These are phyloP conservation scores for Trichophyton equinum DNA, from an alignment of 2,329 filamentous ascomycete species.

Conservation along the genomic window DNA sequence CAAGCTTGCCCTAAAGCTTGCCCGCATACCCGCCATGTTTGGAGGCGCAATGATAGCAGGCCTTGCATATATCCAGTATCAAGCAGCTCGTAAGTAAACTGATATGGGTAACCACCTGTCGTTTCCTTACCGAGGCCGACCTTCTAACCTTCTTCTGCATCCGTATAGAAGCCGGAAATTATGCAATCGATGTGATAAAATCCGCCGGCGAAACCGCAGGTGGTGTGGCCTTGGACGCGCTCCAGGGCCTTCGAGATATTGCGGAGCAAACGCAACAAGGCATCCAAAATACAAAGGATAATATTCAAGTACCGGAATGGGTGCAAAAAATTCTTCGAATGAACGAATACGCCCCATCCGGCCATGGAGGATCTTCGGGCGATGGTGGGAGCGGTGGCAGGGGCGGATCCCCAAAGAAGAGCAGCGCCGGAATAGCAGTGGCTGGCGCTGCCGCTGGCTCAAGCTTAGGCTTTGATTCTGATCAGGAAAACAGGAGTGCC, in stretches of 20 bases:
- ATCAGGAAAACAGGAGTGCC: constrained; percentile 40
- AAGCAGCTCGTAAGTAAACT: constrained; percentile 62
- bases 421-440: constrained; percentile 43
- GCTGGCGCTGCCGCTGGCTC: constrained; percentile 58
- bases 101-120: neutral
- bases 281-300: constrained; percentile 73
- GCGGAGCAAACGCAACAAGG: constrained; percentile 67
- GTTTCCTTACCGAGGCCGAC: neutral
- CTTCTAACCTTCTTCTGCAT: neutral
- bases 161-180: constrained; percentile 56
- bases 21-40: constrained; percentile 78
- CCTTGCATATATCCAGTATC: constrained; percentile 88
- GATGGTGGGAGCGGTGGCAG: constrained; percentile 28
- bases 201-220: constrained; percentile 60
- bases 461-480: constrained; percentile 64
- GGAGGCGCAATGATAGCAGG: constrained; percentile 78
- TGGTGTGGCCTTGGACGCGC: constrained; percentile 54
- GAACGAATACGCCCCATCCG: constrained; percentile 47
- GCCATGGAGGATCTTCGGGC: constrained; percentile 33
- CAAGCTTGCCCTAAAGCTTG: constrained; percentile 80
- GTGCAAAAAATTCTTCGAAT: constrained; percentile 57
- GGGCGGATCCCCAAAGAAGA: constrained; percentile 40
- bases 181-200: constrained; percentile 62
- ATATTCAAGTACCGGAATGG: constrained; percentile 63
- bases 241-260: constrained; percentile 60